A percentile compares a stretch with the other conserved stretches of the same genome.
Evolutionary conservation across 2,329 filamentous ascomycete species (phyloP).

Genomic region (Ophiostoma novo-ulmi): DNA sequence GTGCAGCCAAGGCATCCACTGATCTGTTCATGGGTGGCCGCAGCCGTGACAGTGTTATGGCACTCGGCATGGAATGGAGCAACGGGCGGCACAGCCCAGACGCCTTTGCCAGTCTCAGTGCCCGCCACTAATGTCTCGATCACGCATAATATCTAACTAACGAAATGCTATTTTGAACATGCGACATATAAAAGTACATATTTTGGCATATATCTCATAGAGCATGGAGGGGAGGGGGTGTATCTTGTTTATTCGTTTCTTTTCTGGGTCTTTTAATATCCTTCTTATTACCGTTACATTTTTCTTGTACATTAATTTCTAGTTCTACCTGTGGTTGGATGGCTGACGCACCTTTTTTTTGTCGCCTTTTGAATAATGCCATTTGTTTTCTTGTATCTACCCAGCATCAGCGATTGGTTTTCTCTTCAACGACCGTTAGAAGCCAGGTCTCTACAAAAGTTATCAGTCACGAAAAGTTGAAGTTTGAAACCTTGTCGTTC

Average conservation of each 20-base stretch:
- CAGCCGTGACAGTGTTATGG: slow-evolving; percentile 69
- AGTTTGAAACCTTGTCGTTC: background rate
- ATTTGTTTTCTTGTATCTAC: background rate
- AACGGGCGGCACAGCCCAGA: slow-evolving; percentile 73
- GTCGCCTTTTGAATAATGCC: background rate
- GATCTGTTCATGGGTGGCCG: slow-evolving; percentile 38
- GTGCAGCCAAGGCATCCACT: slow-evolving; percentile 26
- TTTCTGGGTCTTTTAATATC: background rate
- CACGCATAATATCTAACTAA: background rate
- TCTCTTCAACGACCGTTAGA: background rate
- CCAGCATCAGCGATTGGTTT: background rate
- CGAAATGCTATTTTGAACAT: background rate
- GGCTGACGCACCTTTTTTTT: background rate
- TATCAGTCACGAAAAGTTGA: background rate
- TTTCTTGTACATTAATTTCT: slow-evolving; percentile 4
- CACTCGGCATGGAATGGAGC: slow-evolving; percentile 59
- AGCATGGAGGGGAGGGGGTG: background rate
- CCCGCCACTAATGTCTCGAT: slow-evolving; percentile 43
- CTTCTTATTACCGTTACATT: background rate
- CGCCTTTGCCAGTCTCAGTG: slow-evolving; percentile 71
- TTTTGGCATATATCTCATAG: background rate
- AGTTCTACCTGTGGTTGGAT: background rate
- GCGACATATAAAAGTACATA: slow-evolving; percentile 15
- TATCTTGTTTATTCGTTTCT: background rate
- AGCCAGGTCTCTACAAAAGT: background rate